Base-by-base conservation (phyloP, 768 basidiomycete species). In the Panaeolus papilionaceus region DNA sequence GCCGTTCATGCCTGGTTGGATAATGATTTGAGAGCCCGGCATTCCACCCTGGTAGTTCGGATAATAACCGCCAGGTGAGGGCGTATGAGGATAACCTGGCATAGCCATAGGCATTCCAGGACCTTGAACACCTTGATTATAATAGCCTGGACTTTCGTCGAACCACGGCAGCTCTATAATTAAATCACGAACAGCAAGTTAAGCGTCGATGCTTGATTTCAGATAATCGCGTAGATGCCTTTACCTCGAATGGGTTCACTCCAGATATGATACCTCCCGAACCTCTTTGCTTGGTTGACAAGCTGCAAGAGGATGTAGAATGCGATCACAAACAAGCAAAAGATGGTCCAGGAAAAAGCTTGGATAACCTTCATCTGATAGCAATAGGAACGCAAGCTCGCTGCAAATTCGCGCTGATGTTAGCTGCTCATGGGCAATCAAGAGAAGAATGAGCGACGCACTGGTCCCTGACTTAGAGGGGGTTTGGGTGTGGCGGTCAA, bases 301-400 rank as follows among this genome's bases (percentile, higher is more conserved):
- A 93, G 86, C 40, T 82, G 69, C 70, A 91, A 70, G 38, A 92
- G 79, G 68, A 92, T 81, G 66, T 83, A 67, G 72, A 92, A 80
- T 67, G 87, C 89, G 45, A 83, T 66, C 9, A 77, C 74, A 64
- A 79, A 79, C 20, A 81, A 61, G 26, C 82, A 81, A 73, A 93
- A 94, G 63, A 87, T 78, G 74, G 86, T 82, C 93, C 93, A 94
- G 0, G 92, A 93, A 75, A 94, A 86, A 2, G 90, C 92, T 70
- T 93, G 86, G 39, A 92, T 83, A 58, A 89, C 88, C 77, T 91
- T 92, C 89, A 93, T 91, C 74, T 92, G 86, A 75, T 92, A 90
- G 75, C 93, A 94, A 70, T 84, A 93, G 33, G 79, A 75, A 70
- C 81, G 80, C 8, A 78, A 77, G 63, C 85, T 84, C 66, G 86